Evolutionary conservation across 495 filamentous ascomycete genomes (phyloP).

Genomic region (Penicillium mononematosum): DNA sequence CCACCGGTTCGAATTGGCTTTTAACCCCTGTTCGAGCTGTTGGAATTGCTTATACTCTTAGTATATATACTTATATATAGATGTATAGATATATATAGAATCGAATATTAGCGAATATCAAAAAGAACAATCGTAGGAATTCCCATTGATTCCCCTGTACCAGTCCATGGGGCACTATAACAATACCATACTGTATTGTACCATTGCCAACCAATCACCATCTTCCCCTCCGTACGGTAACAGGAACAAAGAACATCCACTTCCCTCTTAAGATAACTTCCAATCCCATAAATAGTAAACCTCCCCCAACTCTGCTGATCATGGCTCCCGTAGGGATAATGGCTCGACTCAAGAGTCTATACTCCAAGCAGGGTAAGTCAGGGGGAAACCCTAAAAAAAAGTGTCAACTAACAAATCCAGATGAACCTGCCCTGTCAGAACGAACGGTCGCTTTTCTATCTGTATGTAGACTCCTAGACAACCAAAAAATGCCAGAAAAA

Average conservation of each 20-base stretch:
- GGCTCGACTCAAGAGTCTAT: constrained; percentile 39
- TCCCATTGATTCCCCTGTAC: neutral
- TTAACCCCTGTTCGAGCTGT: no score
- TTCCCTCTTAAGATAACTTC: neutral
- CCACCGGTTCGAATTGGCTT: constrained; percentile 20
- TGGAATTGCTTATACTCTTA: no score
- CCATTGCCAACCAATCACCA: neutral
- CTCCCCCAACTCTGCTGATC: neutral
- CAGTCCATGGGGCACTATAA: neutral
- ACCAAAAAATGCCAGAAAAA: neutral
- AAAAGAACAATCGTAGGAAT: neutral
- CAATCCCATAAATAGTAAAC: neutral
- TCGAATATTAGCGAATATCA: neutral
- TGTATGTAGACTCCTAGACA: constrained; percentile 37
- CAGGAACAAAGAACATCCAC: constrained; percentile 7
- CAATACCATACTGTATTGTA: constrained; percentile 12
- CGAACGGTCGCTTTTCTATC: constrained; percentile 50
- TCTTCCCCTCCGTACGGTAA: neutral
- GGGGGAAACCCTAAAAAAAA: neutral
- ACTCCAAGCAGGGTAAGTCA: constrained; percentile 38
- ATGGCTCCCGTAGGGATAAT: constrained; percentile 43
- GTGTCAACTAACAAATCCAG: constrained; percentile 24
- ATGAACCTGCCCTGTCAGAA: constrained; percentile 50
- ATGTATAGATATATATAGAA: neutral
- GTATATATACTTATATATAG: no score